phyloP scores from a whole-genome alignment of 805 yeast species.

The Saccharomyces kudriavzevii region DNA sequence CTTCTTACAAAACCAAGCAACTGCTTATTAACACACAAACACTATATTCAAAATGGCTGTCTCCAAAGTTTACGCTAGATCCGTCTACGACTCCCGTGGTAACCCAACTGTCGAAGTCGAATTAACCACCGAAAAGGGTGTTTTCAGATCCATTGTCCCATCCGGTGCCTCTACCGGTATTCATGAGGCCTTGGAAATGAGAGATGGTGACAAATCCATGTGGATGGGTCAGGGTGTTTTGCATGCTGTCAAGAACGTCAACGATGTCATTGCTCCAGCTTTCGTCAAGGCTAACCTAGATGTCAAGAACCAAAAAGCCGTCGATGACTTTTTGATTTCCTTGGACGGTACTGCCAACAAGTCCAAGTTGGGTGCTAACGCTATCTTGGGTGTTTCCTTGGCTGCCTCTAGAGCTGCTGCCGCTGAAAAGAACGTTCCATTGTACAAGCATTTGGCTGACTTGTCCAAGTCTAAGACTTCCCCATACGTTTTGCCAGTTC shows the following conservation, averaged over 20 bases:
- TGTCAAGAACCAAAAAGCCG: slow-evolving; percentile 66
- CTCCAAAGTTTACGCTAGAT: slow-evolving; percentile 72
- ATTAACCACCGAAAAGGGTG: slow-evolving; percentile 72
- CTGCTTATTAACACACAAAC: slow-evolving; percentile 1
- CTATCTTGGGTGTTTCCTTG: slow-evolving; percentile 86
- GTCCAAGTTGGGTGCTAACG: slow-evolving; percentile 88
- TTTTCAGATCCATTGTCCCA: slow-evolving; percentile 88
- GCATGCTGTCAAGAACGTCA: slow-evolving; percentile 87
- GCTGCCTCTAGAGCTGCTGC: slow-evolving; percentile 93
- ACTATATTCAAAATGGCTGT: slow-evolving; percentile 47
- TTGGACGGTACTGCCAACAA: slow-evolving; percentile 92
- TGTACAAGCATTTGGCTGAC: slow-evolving; percentile 74
- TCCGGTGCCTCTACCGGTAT: slow-evolving; percentile 96
- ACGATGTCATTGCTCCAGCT: slow-evolving; percentile 83
- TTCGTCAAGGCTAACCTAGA: slow-evolving; percentile 61
- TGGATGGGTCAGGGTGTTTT: slow-evolving; percentile 95
- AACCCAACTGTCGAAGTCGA: slow-evolving; percentile 97
- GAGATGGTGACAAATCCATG: slow-evolving; percentile 87
- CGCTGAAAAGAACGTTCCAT: slow-evolving; percentile 75
- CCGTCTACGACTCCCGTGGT: slow-evolving; percentile 94
- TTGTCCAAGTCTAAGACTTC: slow-evolving; percentile 49
- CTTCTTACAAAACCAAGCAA: slow-evolving; percentile 21
- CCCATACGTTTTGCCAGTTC: slow-evolving; percentile 88
- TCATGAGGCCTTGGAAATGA: slow-evolving; percentile 89
- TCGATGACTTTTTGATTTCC: slow-evolving; percentile 68